Base-by-base conservation (phyloP, 2,329 filamentous ascomycete species). In the Biscogniauxia sp. region DNA sequence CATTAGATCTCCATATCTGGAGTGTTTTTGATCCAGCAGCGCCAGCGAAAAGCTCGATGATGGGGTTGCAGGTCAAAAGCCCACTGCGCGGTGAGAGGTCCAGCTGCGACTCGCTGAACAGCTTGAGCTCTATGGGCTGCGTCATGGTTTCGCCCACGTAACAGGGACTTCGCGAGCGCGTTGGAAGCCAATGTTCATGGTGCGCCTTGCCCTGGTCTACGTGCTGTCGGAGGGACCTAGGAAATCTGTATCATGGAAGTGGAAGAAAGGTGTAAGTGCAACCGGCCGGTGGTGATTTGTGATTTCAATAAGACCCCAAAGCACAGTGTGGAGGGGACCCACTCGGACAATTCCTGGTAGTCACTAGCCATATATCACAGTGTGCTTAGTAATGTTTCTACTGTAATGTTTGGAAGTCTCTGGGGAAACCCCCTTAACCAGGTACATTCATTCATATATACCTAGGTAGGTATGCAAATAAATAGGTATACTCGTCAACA, bases 31-130 rank as follows among this genome's bases (percentile, higher is more conserved):
- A 84, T 17, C 83, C 81, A n/a, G 83, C 85, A 13, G 90, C 90
- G 13, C 93, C 82, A 5, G 89, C 88, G n/a, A 90, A 82, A 53
- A 98, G 82, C 76, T 97, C 92, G 79, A 96, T 91, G 8, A 88
- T 89, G 17, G 93, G 92, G 75, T 92, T 96, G 75, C 90, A 92
- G 25, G 88, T 83, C 37, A 94, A 80, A 55, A 89, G 83, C 53
- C 81, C 78, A 41, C 80, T 77, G 45, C 84, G 80, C 20, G 86
- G 80, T 23, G 81, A 80, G 53, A 81, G 77, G 55, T 83, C 79
- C 62, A 89, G 81, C 65, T 79, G 78, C 66, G 84, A 86, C 71
- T 88, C 82, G 75, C 84, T 84, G 64, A 84, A 74, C 53, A 83
- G 78, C 64, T 77, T 66, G 62, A 86, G 78, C 64, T 76, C 63